Percentiles rank a stretch among this genome's conserved stretches.
These are phyloP conservation scores for Ilyonectria sp. DNA, from an alignment of 2,329 filamentous ascomycete genomes.

Conservation along the genomic window DNA sequence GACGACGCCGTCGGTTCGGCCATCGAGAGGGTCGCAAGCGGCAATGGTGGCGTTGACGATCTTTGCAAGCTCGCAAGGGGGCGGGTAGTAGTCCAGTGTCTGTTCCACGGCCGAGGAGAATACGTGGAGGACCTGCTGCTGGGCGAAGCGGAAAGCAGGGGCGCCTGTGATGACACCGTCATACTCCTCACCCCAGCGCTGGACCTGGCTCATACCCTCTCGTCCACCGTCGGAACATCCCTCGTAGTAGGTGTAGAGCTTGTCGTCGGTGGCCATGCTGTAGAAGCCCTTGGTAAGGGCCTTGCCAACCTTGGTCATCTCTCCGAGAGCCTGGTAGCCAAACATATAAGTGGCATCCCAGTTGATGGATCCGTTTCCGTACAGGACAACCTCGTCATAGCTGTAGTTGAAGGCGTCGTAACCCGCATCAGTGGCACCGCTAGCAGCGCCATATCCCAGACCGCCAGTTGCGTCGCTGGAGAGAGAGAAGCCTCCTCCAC, in stretches of 20 bases:
- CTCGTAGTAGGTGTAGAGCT: conserved; percentile 67
- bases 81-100: conserved; percentile 53
- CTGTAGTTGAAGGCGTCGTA: conserved; percentile 59
- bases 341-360: conserved; percentile 66
- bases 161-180: conserved; percentile 38
- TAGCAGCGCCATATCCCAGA: conserved; percentile 58
- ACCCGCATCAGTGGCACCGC: conserved; percentile 59
- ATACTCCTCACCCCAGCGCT: conserved; percentile 38
- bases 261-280: conserved; percentile 36
- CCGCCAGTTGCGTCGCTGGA: conserved; percentile 53
- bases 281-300: conserved; percentile 59
- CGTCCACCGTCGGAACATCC: conserved; percentile 65
- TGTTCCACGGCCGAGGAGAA: conserved; percentile 55
- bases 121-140: conserved; percentile 61
- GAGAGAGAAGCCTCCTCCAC: conserved; percentile 59
- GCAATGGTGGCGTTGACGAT: conserved; percentile 69
- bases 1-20: conserved; percentile 68
- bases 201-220: conserved; percentile 55
- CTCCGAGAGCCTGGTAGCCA: conserved; percentile 65
- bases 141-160: conserved; percentile 51
- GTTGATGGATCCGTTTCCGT: conserved; percentile 66
- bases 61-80: conserved; percentile 62
- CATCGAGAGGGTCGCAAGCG: conserved; percentile 70
- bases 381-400: conserved; percentile 57
- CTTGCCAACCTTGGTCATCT: conserved; percentile 63